phyloP scores from a whole-genome alignment of 805 yeast species.

The Candida nemodendra region DNA sequence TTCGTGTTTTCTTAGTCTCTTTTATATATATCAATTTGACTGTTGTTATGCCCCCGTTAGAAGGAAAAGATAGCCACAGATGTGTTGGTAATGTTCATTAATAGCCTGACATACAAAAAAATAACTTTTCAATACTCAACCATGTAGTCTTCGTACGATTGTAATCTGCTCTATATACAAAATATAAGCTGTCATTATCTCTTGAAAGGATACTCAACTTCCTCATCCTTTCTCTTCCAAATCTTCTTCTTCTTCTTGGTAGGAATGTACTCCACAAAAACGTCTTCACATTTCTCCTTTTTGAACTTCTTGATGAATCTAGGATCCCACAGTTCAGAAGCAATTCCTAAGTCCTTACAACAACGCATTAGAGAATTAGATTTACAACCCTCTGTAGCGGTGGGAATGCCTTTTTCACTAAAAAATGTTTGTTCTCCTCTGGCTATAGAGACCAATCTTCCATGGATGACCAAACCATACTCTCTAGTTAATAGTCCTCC shows the following conservation, averaged over 20 bases:
- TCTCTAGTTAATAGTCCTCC: slow-evolving; percentile 72
- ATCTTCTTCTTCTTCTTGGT: slow-evolving; percentile 85
- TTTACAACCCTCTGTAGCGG: slow-evolving; percentile 97
- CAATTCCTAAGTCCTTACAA: slow-evolving; percentile 95
- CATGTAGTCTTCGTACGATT: slow-evolving; percentile 1
- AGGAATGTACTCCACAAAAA: slow-evolving; percentile 79
- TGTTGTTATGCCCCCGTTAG: too few relatives aligned
- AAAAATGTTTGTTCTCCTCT: slow-evolving; percentile 96
- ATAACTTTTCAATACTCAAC: neutral
- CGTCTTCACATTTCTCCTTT: slow-evolving; percentile 67
- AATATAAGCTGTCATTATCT: too few relatives aligned
- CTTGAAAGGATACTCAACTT: slow-evolving; percentile 84
- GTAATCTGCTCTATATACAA: too few relatives aligned
- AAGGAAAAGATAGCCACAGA: too few relatives aligned
- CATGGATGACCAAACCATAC: slow-evolving; percentile 83
- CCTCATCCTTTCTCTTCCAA: slow-evolving; percentile 86
- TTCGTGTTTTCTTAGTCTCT: slow-evolving; percentile 4
- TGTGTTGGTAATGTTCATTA: slow-evolving; percentile 2
- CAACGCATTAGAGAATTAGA: slow-evolving; percentile 97
- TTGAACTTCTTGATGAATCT: slow-evolving; percentile 73
- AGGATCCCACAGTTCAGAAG: slow-evolving; percentile 98
- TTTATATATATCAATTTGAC: slow-evolving; percentile 8
- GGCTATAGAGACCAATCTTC: slow-evolving; percentile 85
- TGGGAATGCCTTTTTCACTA: slow-evolving; percentile 81
- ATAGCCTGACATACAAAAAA: slow-evolving; percentile 5